These are phyloP conservation scores for Huntiella savannae DNA, from an alignment of 2,329 filamentous ascomycete genomes.

Conservation along the genomic window DNA sequence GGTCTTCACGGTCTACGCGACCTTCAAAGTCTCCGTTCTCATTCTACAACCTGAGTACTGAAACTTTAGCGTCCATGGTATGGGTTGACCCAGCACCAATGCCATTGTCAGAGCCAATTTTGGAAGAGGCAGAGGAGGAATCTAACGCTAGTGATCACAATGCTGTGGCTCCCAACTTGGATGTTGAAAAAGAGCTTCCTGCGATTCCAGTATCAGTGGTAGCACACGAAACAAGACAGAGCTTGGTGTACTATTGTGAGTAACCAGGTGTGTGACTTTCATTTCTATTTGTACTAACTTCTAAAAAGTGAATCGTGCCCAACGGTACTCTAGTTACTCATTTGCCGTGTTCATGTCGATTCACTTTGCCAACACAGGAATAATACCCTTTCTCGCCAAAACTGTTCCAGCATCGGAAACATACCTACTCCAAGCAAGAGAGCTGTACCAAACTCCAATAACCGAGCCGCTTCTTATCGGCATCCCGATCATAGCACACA, in stretches of 20 bases:
- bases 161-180: slow-evolving; percentile 17
- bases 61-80: slow-evolving; percentile 33
- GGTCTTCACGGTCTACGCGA: slow-evolving; percentile 1
- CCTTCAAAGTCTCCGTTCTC: slow-evolving; percentile 8
- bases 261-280: too few relatives aligned
- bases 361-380: slow-evolving; percentile 63
- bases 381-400: slow-evolving; percentile 57
- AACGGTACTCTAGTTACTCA: slow-evolving; percentile 78
- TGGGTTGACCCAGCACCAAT: slow-evolving; percentile 73
- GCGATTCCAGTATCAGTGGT: slow-evolving; percentile 30
- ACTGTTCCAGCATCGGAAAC: slow-evolving; percentile 60
- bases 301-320: slow-evolving; percentile 47
- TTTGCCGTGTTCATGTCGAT: slow-evolving; percentile 58
- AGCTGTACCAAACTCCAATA: slow-evolving; percentile 72
- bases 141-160: slow-evolving; percentile 15
- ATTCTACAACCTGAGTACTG: slow-evolving; percentile 9
- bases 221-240: slow-evolving; percentile 1
- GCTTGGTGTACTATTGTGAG: slow-evolving; percentile 51
- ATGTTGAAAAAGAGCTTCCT: slow-evolving; percentile 21
- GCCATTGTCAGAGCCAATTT: slow-evolving; percentile 45
- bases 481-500: slow-evolving; percentile 54
- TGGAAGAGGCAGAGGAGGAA: slow-evolving; percentile 25
- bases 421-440: slow-evolving; percentile 76
- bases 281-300: not conserved
- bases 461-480: slow-evolving; percentile 65